Conservation (phyloP, 73 alveolate species). For the Durusdinium trenchii region DNA sequence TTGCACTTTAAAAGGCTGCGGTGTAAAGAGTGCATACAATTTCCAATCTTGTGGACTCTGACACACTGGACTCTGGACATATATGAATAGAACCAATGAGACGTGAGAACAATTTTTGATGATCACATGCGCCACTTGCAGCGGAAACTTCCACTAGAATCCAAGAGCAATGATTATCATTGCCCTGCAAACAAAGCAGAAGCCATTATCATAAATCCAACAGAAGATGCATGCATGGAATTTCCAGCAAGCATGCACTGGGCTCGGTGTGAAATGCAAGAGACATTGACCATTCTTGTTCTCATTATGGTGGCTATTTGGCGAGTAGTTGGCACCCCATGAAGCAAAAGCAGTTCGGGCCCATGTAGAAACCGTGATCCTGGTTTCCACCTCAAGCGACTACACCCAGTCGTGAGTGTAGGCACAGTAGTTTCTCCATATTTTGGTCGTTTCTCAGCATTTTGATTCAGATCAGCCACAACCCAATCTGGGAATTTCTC, state of each 20-base stretch:
- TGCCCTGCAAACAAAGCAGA: not conserved
- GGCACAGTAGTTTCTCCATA: not conserved
- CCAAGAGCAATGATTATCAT: no score
- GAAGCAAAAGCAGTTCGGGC: not conserved
- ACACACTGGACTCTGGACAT: no score
- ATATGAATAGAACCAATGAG: no score
- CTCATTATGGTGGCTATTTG: not conserved
- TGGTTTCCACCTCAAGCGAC: not conserved
- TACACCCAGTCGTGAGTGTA: constrained; percentile 20
- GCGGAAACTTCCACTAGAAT: no score
- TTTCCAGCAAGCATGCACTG: not conserved
- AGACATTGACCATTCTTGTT: not conserved
- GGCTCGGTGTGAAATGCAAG: not conserved
- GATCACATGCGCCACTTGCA: no score
- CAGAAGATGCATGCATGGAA: not conserved
- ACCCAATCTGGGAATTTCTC: not conserved
- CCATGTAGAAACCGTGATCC: not conserved
- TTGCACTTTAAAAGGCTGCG: no score
- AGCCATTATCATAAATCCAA: not conserved
- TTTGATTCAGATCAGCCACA: constrained; percentile 4
- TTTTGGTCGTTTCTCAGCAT: not conserved
- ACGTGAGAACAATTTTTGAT: no score
- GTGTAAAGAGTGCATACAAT: no score
- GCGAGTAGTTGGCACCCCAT: not conserved
- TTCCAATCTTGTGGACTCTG: no score